These are phyloP conservation scores for Salvia miltiorrhiza DNA, from an alignment of 257 asterid genomes.

Conservation along the genomic window DNA sequence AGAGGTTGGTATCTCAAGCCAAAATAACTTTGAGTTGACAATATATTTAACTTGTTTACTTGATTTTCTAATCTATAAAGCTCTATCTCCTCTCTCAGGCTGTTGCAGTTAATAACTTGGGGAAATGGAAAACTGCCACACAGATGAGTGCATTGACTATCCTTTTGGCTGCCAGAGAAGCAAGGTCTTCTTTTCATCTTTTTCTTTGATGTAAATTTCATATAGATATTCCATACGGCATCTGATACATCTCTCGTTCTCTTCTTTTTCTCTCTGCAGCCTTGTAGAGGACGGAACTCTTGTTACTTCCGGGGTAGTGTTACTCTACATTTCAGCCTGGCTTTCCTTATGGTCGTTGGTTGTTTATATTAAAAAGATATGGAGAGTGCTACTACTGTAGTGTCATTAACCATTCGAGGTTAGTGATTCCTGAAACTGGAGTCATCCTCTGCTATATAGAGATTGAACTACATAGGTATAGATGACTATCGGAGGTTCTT, in stretches of 20 bases:
- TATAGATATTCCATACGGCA: not conserved
- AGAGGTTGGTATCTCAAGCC: constrained; percentile 47
- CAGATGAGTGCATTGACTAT: constrained; percentile 90
- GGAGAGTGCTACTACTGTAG: constrained; percentile 67
- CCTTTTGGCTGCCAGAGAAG: constrained; percentile 80
- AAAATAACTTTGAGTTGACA: constrained; percentile 6
- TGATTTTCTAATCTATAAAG: not conserved
- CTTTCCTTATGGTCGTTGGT: constrained; percentile 78
- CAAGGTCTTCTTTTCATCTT: constrained; percentile 49
- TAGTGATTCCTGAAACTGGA: constrained; percentile 13
- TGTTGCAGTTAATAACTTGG: constrained; percentile 90
- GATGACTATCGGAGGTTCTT: constrained; percentile 21
- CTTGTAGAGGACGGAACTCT: constrained; percentile 52
- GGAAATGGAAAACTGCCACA: constrained; percentile 97
- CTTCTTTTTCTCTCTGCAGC: constrained; percentile 39
- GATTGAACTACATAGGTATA: constrained; percentile 15
- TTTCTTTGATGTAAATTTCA: not conserved
- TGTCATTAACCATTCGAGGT: constrained; percentile 3
- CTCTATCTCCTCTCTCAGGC: constrained; percentile 46
- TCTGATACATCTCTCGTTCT: constrained; percentile 4
- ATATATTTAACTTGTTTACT: constrained; percentile 2
- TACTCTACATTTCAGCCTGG: constrained; percentile 84
- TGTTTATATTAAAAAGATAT: constrained; percentile 73
- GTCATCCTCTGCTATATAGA: constrained; percentile 9
- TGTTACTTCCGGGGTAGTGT: constrained; percentile 59